These are phyloP conservation scores for Amanita rimosa DNA, from an alignment of 768 basidiomycete species.

Conservation along the genomic window DNA sequence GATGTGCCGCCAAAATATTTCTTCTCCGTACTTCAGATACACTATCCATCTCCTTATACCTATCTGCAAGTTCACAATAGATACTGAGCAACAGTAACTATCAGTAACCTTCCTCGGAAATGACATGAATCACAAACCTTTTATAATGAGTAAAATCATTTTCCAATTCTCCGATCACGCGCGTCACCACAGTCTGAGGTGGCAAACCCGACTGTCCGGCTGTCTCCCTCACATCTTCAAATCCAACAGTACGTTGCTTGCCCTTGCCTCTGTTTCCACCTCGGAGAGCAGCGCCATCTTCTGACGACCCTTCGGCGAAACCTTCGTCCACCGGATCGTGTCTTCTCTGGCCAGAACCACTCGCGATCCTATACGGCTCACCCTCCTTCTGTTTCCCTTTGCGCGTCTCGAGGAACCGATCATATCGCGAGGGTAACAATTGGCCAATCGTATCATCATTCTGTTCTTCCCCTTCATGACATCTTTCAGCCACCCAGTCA, in stretches of 20 bases:
- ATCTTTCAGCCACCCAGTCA: background rate
- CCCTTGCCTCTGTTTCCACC: conserved; percentile 15
- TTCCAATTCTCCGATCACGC: conserved; percentile 82
- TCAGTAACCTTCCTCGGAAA: conserved; percentile 3
- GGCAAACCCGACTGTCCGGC: conserved; percentile 34
- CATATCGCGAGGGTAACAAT: conserved; percentile 16
- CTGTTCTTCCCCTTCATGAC: conserved; percentile 7
- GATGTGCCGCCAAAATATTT: conserved; percentile 77
- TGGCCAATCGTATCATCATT: conserved; percentile 5
- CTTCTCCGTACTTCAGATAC: conserved; percentile 72
- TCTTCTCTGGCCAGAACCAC: conserved; percentile 4
- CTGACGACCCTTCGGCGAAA: conserved; percentile 26
- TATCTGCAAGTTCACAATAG: conserved; percentile 83
- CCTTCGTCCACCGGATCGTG: conserved; percentile 29
- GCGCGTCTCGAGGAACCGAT: background rate
- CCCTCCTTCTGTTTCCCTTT: conserved; percentile 6
- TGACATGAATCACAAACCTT: conserved; percentile 42
- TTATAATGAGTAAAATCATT: conserved; percentile 95
- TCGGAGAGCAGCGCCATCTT: conserved; percentile 20
- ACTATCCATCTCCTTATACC: conserved; percentile 86
- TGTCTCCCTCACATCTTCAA: conserved; percentile 18
- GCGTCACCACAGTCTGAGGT: conserved; percentile 77
- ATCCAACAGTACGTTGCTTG: conserved; percentile 20
- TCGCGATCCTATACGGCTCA: background rate
- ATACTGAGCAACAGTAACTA: conserved; percentile 40